A percentile compares a stretch with the other conserved stretches of the same genome.
These are phyloP conservation scores for Pyrrhoderma lamaoense DNA, from an alignment of 1,284 basidiomycete species.

Conservation along the genomic window DNA sequence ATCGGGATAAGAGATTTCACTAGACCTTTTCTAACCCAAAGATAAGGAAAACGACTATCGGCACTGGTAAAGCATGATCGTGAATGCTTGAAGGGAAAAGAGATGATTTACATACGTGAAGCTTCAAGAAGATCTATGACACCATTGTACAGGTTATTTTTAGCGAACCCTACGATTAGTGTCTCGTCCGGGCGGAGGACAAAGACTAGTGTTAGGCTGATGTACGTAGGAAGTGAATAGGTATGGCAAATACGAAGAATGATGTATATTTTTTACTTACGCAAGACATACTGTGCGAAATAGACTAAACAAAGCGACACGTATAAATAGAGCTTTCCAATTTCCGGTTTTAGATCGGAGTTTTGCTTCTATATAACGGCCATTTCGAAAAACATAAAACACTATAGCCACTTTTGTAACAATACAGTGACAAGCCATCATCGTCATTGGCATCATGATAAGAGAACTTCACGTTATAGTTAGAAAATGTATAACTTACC, in stretches of 20 bases:
- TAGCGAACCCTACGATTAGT: slow-evolving; percentile 13
- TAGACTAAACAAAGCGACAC: slow-evolving; percentile 14
- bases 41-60: slow-evolving; percentile 14
- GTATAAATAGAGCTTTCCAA: slow-evolving; percentile 12
- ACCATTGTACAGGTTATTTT: slow-evolving; percentile 16
- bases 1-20: neutral
- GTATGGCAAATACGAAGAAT: neutral
- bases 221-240: neutral
- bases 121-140: slow-evolving; percentile 17
- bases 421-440: neutral
- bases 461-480: neutral
- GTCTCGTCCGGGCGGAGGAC: slow-evolving; percentile 13
- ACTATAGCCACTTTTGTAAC: slow-evolving; percentile 6
- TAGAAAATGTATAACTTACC: neutral
- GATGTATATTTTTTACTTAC: slow-evolving; percentile 5
- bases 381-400: neutral
- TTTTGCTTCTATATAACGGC: neutral
- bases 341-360: neutral
- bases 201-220: slow-evolving; percentile 10
- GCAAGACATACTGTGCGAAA: slow-evolving; percentile 12
- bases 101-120: slow-evolving; percentile 4
- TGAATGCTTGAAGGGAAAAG: neutral
- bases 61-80: slow-evolving; percentile 8
- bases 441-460: too few species aligned
- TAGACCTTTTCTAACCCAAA: slow-evolving; percentile 14